These are phyloP conservation scores for Rutstroemia sydowiana DNA, from an alignment of 2,329 filamentous ascomycete genomes.

Conservation along the genomic window DNA sequence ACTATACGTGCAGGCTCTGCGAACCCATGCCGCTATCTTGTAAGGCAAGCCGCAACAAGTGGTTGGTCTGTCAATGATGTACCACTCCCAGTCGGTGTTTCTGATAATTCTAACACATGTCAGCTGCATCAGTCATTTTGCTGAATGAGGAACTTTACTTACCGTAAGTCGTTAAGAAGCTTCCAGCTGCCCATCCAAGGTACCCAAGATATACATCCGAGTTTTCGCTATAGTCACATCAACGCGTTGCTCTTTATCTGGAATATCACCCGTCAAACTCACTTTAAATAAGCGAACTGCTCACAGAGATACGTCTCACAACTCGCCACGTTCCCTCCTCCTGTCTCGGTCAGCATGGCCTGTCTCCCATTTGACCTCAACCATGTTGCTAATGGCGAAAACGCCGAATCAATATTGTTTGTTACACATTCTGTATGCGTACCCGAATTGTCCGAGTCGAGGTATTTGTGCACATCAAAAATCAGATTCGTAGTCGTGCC, in stretches of 20 bases:
- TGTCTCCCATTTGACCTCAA: constrained; percentile 40
- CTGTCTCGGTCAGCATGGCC: constrained; percentile 47
- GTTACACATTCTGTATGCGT: constrained; percentile 44
- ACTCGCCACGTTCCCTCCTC: constrained; percentile 32
- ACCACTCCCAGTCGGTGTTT: constrained; percentile 20
- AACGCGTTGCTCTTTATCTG: background rate
- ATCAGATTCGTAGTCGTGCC: constrained; percentile 48
- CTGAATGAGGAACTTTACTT: background rate
- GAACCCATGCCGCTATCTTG: constrained; percentile 2
- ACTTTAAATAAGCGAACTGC: constrained; percentile 29
- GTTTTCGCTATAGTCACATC: constrained; percentile 23
- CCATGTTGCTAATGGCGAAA: constrained; percentile 40
- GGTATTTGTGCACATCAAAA: constrained; percentile 54
- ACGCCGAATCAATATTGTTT: constrained; percentile 41
- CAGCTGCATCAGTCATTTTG: background rate
- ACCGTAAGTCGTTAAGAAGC: constrained; percentile 25
- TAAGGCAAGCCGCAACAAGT: constrained; percentile 21
- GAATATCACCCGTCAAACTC: background rate
- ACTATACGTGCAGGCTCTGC: too few species aligned
- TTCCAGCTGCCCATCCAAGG: constrained; percentile 33
- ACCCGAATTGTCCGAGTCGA: constrained; percentile 50
- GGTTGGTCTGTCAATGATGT: constrained; percentile 13
- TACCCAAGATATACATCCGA: constrained; percentile 34
- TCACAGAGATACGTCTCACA: constrained; percentile 31
- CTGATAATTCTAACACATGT: constrained; percentile 14